phyloP scores from a whole-genome alignment of 2,329 filamentous ascomycete species.

The Podosphaera fusca region DNA sequence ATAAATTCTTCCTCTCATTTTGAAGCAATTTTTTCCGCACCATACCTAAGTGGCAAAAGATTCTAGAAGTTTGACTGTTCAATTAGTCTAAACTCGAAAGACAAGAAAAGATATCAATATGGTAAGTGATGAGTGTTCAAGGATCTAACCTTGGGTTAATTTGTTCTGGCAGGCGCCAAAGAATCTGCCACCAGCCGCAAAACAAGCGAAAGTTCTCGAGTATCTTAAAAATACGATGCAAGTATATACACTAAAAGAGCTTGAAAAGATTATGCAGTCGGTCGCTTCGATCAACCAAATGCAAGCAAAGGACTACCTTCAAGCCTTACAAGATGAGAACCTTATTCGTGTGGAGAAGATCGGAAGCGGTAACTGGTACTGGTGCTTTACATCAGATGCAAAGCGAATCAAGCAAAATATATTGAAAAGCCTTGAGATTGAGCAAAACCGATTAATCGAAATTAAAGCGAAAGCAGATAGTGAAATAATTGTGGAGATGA shows the following conservation, averaged over 20 bases:
- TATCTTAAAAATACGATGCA: slow-evolving; percentile 36
- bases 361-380: slow-evolving; percentile 50
- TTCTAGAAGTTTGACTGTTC: too few species aligned
- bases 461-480: slow-evolving; percentile 16
- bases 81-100: too few species aligned
- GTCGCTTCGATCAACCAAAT: slow-evolving; percentile 41
- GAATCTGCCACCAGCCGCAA: slow-evolving; percentile 30
- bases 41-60: too few species aligned
- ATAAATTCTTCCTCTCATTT: too few species aligned
- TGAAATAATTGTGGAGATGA: slow-evolving; percentile 18
- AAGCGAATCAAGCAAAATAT: slow-evolving; percentile 22
- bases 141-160: neutral
- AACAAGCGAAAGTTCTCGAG: slow-evolving; percentile 31
- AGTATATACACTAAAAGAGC: slow-evolving; percentile 42
- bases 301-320: slow-evolving; percentile 44
- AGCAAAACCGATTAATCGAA: slow-evolving; percentile 14
- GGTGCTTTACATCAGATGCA: slow-evolving; percentile 37
- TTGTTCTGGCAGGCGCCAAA: slow-evolving; percentile 23
- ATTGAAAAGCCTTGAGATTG: slow-evolving; percentile 17
- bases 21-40: too few species aligned
- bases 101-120: too few species aligned
- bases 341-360: slow-evolving; percentile 45
- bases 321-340: slow-evolving; percentile 35
- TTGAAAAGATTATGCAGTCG: slow-evolving; percentile 38
- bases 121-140: neutral